Percentiles rank a stretch among this genome's conserved stretches.
Evolutionary conservation across 2,329 filamentous ascomycete species (phyloP).

Genomic region (Microcyclosporella mali): DNA sequence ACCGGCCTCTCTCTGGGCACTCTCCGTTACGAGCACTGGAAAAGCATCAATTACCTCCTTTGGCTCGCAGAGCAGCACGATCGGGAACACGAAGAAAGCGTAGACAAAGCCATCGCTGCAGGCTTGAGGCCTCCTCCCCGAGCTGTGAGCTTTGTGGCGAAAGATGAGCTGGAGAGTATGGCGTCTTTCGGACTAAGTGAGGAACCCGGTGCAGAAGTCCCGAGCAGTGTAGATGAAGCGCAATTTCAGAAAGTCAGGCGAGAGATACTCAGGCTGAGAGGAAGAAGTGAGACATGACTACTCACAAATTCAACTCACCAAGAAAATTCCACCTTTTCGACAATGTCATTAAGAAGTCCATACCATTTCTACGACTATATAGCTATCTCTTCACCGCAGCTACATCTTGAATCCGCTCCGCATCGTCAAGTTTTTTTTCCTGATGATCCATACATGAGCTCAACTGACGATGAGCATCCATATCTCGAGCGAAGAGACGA

Average conservation of each 20-base stretch:
- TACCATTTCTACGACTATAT: no score
- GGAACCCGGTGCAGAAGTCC: no score
- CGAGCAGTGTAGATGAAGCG: no score
- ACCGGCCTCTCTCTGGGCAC: constrained; percentile 37
- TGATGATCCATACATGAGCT: constrained; percentile 8
- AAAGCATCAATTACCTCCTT: constrained; percentile 42
- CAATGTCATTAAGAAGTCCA: no score
- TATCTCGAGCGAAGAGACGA: constrained; percentile 49
- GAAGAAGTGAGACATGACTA: no score
- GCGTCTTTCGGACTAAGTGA: no score
- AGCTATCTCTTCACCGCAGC: no score
- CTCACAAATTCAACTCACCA: no score
- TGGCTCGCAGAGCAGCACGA: constrained; percentile 27
- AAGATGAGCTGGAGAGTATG: constrained; percentile 1
- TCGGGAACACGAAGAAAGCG: constrained; percentile 16
- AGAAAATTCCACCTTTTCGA: no score
- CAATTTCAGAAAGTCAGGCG: no score
- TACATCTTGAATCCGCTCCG: not conserved
- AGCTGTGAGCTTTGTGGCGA: not conserved
- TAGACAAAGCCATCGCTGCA: constrained; percentile 3
- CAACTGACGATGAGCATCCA: constrained; percentile 19
- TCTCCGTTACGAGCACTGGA: constrained; percentile 48
- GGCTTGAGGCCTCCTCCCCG: constrained; percentile 1
- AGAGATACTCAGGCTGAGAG: no score
- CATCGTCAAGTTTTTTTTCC: not conserved